These are phyloP conservation scores for Yamadazyma kitorensis DNA, from an alignment of 805 yeast genomes.

Conservation along the genomic window DNA sequence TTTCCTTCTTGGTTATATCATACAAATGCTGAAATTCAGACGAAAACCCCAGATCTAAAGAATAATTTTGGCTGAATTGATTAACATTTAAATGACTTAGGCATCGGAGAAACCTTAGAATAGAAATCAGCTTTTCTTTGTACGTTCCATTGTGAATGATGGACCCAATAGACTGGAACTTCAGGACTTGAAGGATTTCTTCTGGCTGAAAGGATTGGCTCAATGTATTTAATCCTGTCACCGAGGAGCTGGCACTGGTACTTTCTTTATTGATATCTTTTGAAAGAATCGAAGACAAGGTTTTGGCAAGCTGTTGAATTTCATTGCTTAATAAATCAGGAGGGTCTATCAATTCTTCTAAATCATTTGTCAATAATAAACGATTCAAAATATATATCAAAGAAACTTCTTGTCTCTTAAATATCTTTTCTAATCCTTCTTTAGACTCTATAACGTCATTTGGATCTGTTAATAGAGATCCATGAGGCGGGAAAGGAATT, in stretches of 20 bases:
- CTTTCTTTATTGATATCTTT: too few species aligned
- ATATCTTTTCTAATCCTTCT: not conserved
- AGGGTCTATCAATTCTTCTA: slow-evolving; percentile 17
- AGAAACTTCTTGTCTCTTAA: slow-evolving; percentile 29
- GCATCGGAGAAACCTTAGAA: slow-evolving; percentile 3
- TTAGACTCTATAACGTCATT: too few species aligned
- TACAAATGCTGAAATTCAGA: slow-evolving; percentile 5
- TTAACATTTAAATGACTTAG: slow-evolving; percentile 1
- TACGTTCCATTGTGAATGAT: slow-evolving; percentile 26
- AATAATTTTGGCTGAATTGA: not conserved
- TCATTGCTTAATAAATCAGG: slow-evolving; percentile 16
- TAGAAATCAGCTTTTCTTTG: slow-evolving; percentile 22
- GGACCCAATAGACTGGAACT: slow-evolving; percentile 12
- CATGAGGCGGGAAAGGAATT: too few species aligned
- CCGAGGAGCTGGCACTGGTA: too few species aligned
- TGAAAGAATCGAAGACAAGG: not conserved
- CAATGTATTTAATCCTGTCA: too few species aligned
- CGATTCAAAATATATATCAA: slow-evolving; percentile 25
- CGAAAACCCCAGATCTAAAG: not conserved
- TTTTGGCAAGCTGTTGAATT: slow-evolving; percentile 3
- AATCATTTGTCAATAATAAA: slow-evolving; percentile 16
- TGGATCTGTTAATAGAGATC: too few species aligned
- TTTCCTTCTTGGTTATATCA: not conserved
- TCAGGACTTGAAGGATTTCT: slow-evolving; percentile 2
- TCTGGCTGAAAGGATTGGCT: too few species aligned